These are phyloP conservation scores for Hibiscus tridactylites DNA, from an alignment of 345 rosid genomes.

Conservation along the genomic window DNA sequence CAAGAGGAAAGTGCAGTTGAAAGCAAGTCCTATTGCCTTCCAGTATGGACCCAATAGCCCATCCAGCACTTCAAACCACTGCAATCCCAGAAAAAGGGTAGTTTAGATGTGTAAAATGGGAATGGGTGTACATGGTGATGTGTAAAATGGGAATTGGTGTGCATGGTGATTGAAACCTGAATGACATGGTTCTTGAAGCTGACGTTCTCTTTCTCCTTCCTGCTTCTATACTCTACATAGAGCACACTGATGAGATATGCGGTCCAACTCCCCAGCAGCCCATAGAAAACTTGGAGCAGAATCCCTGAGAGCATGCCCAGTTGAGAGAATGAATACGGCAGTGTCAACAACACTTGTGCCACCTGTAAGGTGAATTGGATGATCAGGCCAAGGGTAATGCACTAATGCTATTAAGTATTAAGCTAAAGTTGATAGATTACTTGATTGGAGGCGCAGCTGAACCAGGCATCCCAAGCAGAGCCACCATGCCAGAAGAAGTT, in stretches of 20 bases:
- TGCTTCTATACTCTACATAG: slow-evolving; percentile 77
- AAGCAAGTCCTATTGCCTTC: slow-evolving; percentile 92
- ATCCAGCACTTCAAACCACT: slow-evolving; percentile 99
- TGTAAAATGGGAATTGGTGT: too few species aligned
- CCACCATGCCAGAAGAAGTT: slow-evolving; percentile 94
- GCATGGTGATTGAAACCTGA: slow-evolving; percentile 33
- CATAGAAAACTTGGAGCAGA: slow-evolving; percentile 78
- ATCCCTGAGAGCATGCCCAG: slow-evolving; percentile 91
- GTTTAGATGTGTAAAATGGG: not conserved
- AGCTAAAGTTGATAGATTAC: slow-evolving; percentile 18
- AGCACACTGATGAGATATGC: slow-evolving; percentile 96
- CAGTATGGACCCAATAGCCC: slow-evolving; percentile 91
- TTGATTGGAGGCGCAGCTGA: slow-evolving; percentile 97
- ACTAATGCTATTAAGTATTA: too few species aligned
- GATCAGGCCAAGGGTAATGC: not conserved
- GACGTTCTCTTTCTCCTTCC: slow-evolving; percentile 91
- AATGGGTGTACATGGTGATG: not conserved
- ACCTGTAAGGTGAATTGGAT: slow-evolving; percentile 33
- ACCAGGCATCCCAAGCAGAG: slow-evolving; percentile 99
- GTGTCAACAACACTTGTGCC: slow-evolving; percentile 87
- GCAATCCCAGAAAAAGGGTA: slow-evolving; percentile 12
- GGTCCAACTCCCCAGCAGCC: slow-evolving; percentile 93
- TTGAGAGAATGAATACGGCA: slow-evolving; percentile 96
- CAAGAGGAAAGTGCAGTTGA: slow-evolving; percentile 92
- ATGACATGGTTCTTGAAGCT: slow-evolving; percentile 95